Base-by-base conservation (phyloP, 169 alveolate genomes). In the Plasmodium knowlesi region DNA sequence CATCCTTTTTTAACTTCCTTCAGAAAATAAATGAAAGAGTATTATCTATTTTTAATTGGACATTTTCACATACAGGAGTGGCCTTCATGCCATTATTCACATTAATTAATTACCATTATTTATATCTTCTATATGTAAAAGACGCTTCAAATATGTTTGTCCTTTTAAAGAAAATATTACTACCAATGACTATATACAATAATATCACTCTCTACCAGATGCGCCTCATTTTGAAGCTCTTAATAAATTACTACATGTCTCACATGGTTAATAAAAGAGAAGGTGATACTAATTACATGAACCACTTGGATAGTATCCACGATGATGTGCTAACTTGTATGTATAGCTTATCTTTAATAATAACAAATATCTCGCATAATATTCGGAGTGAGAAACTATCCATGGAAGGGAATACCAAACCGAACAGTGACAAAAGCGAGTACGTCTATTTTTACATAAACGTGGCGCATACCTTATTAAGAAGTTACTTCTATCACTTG, bases 21-120 rank as follows among this genome's bases (percentile, higher is more conserved):
- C 78, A 89, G 12, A 89, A 89, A 89, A 79, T 89, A 14, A 89
- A 79, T 39, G 94, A 89, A 78, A 41, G 94, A 46, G 82, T 89
- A 32, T 78, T 89, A 79, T 89, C 94, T 10, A 89, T 89, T 32
- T 70, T 37, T 89, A 89, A 89, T 30, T 89, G 94, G 94, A 89
- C 94, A n/a, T 37, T 22, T 71, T 79, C 94, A 54, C 82, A 79
- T 34, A 89, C 94, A 79, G 70, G 82, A 25, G 72, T 89, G 67
- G 25, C 90, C 16, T 71, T 22, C 73, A 89, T 67, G 28, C 90
- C 94, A 28, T 70, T 89, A 32, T 72, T 89, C 30, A 79, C 76
- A 43, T 79, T 89, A 80, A 89, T 71, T 12, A 89, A 89, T 54
- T 89, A 89, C 54, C 80, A 89, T 53, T 89, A 89, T 79, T 79